Evolutionary conservation across 371 early-diverging fungal genomes (phyloP), one percentile per base, ranked within the genome.

Genomic region (Basidiobolus heterosporus): DNA sequence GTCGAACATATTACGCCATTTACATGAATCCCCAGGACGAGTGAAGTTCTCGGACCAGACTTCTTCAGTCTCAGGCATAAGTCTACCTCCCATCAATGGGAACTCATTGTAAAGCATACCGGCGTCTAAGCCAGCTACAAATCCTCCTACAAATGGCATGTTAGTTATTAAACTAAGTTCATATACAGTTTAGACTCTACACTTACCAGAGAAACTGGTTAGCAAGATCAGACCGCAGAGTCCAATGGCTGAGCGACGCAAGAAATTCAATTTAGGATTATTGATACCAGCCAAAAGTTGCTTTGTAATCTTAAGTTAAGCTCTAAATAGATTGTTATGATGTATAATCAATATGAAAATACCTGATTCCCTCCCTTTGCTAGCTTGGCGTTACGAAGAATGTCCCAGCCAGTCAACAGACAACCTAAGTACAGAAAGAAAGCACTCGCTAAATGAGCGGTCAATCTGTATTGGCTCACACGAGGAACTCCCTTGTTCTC

Each of bases 71-170:
- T 85, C 83, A 18, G 87, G 88, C 20, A 80, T 54, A 38, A 82
- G 48, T 9, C 80, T 67, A 16, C 53, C 56, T 30, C 92, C 94
- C 95, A 94, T 93, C 41, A 61, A 61, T 1, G 97, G 97, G 62
- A 86, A 96, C 60, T 88, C 86, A 59, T 92, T 92, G 67, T 93
- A 92, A 44, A 94, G 75, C 44, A 96, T 64, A 18, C 97, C 97
- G 22, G 97, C 97, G 55, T 96, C 97, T 23, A 95, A 61, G 36
- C 97, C 97, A 30, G 97, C 97, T 3, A 96, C 97, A 58, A 94
- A 79, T 19, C 88, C 97, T 44, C 78, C 72, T 58, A 49, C 9
- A 15, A 24, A 24, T 17, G 19, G 3, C 8, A 13, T 18, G 40
- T 41, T 45, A 45, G 9, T 38, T 20, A 50, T 5, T 52, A 4